phyloP scores from a whole-genome alignment of 495 filamentous ascomycete species.

The Tuber magnatum region DNA sequence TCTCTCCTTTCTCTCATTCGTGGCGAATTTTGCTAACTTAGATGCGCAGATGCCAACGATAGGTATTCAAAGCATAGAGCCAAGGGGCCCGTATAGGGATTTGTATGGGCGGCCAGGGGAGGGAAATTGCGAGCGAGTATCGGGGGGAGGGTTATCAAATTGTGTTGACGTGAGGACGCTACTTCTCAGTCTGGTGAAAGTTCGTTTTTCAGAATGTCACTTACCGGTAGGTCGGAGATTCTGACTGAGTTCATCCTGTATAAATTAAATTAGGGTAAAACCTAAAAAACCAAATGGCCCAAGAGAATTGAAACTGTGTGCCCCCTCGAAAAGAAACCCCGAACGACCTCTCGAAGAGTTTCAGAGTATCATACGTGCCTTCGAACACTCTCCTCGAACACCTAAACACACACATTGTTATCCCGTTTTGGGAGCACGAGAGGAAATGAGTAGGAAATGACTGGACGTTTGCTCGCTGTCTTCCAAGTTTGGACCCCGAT shows the following conservation, averaged over 20 bases:
- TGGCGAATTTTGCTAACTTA: conserved; percentile 3
- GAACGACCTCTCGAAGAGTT: no score
- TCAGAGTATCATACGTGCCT: neutral
- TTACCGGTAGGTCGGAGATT: neutral
- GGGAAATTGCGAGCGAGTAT: neutral
- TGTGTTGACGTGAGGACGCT: neutral
- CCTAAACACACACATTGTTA: neutral
- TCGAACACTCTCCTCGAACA: neutral
- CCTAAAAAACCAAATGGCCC: neutral
- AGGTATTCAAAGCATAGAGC: neutral
- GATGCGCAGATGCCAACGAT: conserved; percentile 9
- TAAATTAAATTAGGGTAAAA: neutral
- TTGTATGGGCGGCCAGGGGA: neutral
- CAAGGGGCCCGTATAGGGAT: neutral
- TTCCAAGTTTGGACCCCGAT: neutral
- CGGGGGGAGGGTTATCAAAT: neutral
- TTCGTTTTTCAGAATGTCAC: neutral
- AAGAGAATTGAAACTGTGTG: neutral
- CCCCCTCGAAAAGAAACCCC: neutral
- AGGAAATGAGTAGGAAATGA: neutral
- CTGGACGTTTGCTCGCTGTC: neutral
- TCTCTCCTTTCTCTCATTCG: neutral
- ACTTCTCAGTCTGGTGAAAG: neutral
- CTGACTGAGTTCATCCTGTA: neutral
- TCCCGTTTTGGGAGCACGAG: neutral